These are phyloP conservation scores for Penicillium sp. DNA, from an alignment of 2,329 filamentous ascomycete species.

Conservation along the genomic window DNA sequence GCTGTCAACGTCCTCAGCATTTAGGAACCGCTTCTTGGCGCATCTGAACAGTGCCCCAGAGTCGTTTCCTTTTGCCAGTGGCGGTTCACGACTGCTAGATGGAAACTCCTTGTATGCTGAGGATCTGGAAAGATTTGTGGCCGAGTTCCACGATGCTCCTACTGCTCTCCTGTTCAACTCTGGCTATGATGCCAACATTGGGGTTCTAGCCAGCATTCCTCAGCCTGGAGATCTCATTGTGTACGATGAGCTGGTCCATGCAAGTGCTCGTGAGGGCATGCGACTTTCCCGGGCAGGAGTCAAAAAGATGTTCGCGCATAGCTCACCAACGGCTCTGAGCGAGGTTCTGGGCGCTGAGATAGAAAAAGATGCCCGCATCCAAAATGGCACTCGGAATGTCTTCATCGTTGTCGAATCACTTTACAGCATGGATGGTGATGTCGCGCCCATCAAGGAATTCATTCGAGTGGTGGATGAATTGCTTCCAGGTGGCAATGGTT, in stretches of 20 bases:
- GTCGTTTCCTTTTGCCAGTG: constrained; percentile 53
- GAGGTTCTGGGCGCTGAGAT: constrained; percentile 38
- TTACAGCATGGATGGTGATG: constrained; percentile 84
- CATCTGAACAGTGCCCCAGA: constrained; percentile 46
- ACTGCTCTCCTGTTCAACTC: constrained; percentile 64
- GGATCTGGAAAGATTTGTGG: constrained; percentile 60
- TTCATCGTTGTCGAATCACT: constrained; percentile 71
- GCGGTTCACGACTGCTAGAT: constrained; percentile 65
- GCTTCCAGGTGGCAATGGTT: constrained; percentile 59
- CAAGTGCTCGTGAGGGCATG: constrained; percentile 79
- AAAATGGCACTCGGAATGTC: constrained; percentile 52
- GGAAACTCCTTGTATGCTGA: constrained; percentile 66
- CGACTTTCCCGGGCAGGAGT: constrained; percentile 58
- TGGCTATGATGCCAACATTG: constrained; percentile 68
- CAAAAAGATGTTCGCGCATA: constrained; percentile 52
- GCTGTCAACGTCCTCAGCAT: constrained; percentile 50
- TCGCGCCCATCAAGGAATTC: constrained; percentile 65
- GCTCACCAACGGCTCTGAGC: constrained; percentile 42
- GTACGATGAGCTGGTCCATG: constrained; percentile 76
- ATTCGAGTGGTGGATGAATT: constrained; percentile 58
- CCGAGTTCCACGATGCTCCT: constrained; percentile 61
- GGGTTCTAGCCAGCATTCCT: constrained; percentile 62
- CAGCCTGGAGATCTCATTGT: constrained; percentile 65
- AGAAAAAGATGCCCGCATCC: constrained; percentile 36
- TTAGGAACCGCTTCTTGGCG: constrained; percentile 53